Conservation (phyloP, 2,329 filamentous ascomycete genomes). For the Fusarium chaquense region DNA sequence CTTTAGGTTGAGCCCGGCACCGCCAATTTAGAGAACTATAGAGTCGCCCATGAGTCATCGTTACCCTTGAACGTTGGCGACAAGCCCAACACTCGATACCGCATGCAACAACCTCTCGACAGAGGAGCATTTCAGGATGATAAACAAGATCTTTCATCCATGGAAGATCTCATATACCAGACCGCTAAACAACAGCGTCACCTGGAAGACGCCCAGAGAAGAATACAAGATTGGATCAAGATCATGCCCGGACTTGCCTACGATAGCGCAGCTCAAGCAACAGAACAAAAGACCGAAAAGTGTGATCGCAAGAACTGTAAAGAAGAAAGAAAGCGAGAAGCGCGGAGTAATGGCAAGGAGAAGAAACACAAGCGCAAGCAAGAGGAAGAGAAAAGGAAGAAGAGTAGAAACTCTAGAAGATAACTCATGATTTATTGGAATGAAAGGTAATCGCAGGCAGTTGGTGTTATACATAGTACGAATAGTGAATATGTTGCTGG, state of each 20-base stretch:
- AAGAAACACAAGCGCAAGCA: background rate
- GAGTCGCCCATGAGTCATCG: background rate
- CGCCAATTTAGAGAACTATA: background rate
- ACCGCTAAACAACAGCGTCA: conserved; percentile 22
- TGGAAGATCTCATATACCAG: conserved; percentile 27
- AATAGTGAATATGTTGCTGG: background rate
- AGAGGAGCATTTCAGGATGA: background rate
- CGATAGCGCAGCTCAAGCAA: background rate
- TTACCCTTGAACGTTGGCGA: background rate
- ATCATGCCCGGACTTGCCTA: conserved; percentile 23
- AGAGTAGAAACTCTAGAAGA: conserved; percentile 6
- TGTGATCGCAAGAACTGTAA: background rate
- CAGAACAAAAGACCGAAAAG: background rate
- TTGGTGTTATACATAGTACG: background rate
- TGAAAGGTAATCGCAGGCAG: too few relatives aligned
- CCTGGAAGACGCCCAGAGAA: conserved; percentile 25
- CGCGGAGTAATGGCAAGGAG: background rate
- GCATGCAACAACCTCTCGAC: background rate
- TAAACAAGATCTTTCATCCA: background rate
- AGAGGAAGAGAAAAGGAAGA: conserved; percentile 4
- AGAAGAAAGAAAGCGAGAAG: background rate
- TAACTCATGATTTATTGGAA: background rate
- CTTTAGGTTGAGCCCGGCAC: conserved; percentile 1
- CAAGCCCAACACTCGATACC: background rate
- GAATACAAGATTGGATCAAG: conserved; percentile 33